Evolutionary conservation across 371 early-diverging fungal species (phyloP).

Genomic region (Mucor circinelloides): DNA sequence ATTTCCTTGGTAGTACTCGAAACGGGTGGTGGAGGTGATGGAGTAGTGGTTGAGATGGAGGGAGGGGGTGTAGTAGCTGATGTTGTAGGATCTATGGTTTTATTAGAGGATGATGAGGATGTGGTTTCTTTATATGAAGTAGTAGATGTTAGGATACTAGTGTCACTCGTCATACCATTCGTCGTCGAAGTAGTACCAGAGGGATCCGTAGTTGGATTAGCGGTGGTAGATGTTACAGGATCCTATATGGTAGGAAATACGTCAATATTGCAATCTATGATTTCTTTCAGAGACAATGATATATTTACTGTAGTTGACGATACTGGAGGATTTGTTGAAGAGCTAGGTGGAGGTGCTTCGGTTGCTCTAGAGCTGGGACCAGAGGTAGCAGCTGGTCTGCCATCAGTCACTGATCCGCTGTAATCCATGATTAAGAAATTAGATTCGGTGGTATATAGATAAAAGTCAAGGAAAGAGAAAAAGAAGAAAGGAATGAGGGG

Average conservation of each 20-base stretch:
- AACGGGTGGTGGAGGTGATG: background rate
- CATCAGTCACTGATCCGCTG: background rate
- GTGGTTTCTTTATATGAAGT: background rate
- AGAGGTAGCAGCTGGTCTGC: background rate
- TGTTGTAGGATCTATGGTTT: background rate
- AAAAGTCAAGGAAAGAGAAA: background rate
- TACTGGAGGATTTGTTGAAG: background rate
- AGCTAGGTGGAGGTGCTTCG: background rate
- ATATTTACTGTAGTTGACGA: background rate
- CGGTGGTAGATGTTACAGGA: background rate
- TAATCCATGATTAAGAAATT: background rate
- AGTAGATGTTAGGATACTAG: background rate
- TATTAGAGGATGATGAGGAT: background rate
- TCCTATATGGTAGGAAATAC: background rate
- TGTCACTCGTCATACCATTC: slow-evolving; percentile 9
- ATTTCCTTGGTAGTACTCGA: background rate
- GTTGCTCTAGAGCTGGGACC: background rate
- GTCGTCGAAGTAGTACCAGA: slow-evolving; percentile 4
- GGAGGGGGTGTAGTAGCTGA: background rate
- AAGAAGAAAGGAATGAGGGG: background rate
- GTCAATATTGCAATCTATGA: background rate
- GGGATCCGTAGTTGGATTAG: slow-evolving; percentile 1
- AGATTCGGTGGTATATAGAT: background rate
- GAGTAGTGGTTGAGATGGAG: background rate
- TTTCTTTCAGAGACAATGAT: background rate